phyloP scores from a whole-genome alignment of 768 basidiomycete genomes.

The Clitopilus hobsonii region DNA sequence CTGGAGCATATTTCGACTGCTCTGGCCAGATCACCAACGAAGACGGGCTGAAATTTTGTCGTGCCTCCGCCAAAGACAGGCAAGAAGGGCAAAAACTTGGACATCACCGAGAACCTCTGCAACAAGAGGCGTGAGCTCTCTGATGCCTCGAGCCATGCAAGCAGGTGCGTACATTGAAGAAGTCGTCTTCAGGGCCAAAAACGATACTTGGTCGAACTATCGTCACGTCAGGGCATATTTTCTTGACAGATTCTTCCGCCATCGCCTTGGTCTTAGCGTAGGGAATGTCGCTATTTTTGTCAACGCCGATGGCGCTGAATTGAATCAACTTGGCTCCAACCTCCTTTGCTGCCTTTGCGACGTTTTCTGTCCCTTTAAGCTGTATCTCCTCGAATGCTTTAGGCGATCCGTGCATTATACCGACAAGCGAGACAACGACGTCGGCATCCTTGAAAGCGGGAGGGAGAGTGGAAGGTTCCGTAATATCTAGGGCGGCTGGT shows the following conservation, averaged over 20 bases:
- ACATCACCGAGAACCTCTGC: constrained; percentile 60
- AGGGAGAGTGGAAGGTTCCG: constrained; percentile 39
- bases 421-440: constrained; percentile 65
- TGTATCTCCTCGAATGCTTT: constrained; percentile 58
- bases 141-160: not conserved
- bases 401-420: constrained; percentile 55
- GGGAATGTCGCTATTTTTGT: constrained; percentile 48
- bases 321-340: constrained; percentile 58
- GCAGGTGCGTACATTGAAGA: constrained; percentile 55
- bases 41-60: constrained; percentile 68
- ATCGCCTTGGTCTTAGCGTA: constrained; percentile 61
- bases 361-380: constrained; percentile 61
- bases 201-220: constrained; percentile 69
- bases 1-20: constrained; percentile 57
- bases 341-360: constrained; percentile 48
- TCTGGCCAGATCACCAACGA: constrained; percentile 62
- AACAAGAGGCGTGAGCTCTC: not conserved
- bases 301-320: constrained; percentile 74
- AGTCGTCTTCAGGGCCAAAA: constrained; percentile 73
- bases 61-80: constrained; percentile 75
- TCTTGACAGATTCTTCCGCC: constrained; percentile 52
- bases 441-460: constrained; percentile 50
- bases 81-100: constrained; percentile 58
- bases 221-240: constrained; percentile 44
- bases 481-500: constrained; percentile 49